Evolutionary conservation across 352 stramenopile species (phyloP), one percentile per base, ranked within the genome.

Genomic region (Proteromonas lacertae): DNA sequence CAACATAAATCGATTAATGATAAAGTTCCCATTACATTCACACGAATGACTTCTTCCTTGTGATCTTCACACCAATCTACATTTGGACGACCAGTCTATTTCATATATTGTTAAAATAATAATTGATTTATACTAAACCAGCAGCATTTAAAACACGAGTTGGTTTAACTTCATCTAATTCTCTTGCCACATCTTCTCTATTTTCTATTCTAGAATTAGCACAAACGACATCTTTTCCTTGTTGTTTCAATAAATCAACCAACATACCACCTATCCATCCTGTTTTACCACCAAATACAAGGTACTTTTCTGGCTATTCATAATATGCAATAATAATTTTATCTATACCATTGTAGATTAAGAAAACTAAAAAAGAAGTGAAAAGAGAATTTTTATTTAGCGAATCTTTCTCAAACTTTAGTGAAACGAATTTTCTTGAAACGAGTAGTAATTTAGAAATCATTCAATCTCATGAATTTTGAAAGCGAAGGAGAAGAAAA

Each of bases 41-140:
- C 56, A 16, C 66, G 54, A 32, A 82, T 64, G n/a, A 65, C 79
- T 29, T 73, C 62, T 17, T 50, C 52, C 38, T 69, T 71, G 45
- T 87, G 48, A 42, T 61, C 54, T 42, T 87, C 71, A 42, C 71
- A 87, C 69, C 69, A 87, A 50, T 87, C 71, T 39, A 87, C 72
- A 50, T 87, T 87, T 24, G 69, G 69, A 34, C 67, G 59, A 40
- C 69, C 71, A 16, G 71, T 87, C 38, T 34, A 25, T n/a, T n/a
- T n/a, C n/a, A n/a, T n/a, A 6, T 25, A 32, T 16, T 16, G 8
- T n/a, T 29, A n/a, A 38, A 7, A 6, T 41, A n/a, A n/a, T 31
- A 31, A 31, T 31, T 13, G n/a, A n/a, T n/a, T n/a, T n/a, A n/a
- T n/a, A 14, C 7, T 32, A 83, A 66, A 25, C 69, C 69, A 28